A percentile compares a stretch with the other conserved stretches of the same genome.
These are phyloP conservation scores for Solanum habrochaites DNA, from an alignment of 257 asterid genomes.

Conservation along the genomic window DNA sequence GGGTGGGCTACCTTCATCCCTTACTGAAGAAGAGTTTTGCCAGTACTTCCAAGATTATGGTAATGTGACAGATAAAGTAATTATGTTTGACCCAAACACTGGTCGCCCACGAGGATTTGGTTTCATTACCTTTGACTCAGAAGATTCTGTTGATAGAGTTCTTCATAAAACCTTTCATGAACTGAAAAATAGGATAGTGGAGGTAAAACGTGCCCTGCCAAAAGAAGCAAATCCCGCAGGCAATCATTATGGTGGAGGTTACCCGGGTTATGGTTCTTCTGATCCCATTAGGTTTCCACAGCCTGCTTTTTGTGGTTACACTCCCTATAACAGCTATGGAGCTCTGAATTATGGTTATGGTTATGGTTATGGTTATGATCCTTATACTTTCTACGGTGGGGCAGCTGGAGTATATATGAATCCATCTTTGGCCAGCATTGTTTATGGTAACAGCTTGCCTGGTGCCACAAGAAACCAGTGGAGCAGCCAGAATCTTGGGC, in stretches of 20 bases:
- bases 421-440: slow-evolving; percentile 30
- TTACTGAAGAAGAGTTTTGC: slow-evolving; percentile 70
- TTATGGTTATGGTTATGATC: neutral
- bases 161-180: slow-evolving; percentile 77
- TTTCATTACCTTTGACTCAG: slow-evolving; percentile 72
- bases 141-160: slow-evolving; percentile 86
- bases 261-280: slow-evolving; percentile 59
- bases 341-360: slow-evolving; percentile 33
- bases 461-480: slow-evolving; percentile 51
- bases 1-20: slow-evolving; percentile 78
- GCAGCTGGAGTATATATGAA: slow-evolving; percentile 51
- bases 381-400: slow-evolving; percentile 10
- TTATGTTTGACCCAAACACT: slow-evolving; percentile 90
- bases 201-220: slow-evolving; percentile 89
- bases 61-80: slow-evolving; percentile 62
- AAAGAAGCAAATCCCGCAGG: slow-evolving; percentile 74
- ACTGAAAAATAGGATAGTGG: slow-evolving; percentile 72
- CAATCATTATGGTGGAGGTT: slow-evolving; percentile 39
- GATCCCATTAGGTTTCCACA: slow-evolving; percentile 34
- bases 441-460: slow-evolving; percentile 43
- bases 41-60: slow-evolving; percentile 73
- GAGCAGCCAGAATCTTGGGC: slow-evolving; percentile 63
- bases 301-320: slow-evolving; percentile 48
- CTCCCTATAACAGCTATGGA: slow-evolving; percentile 34
- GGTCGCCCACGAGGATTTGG: slow-evolving; percentile 93